These are phyloP conservation scores for Jatropha multifida DNA, from an alignment of 441 rosid genomes.

Conservation along the genomic window DNA sequence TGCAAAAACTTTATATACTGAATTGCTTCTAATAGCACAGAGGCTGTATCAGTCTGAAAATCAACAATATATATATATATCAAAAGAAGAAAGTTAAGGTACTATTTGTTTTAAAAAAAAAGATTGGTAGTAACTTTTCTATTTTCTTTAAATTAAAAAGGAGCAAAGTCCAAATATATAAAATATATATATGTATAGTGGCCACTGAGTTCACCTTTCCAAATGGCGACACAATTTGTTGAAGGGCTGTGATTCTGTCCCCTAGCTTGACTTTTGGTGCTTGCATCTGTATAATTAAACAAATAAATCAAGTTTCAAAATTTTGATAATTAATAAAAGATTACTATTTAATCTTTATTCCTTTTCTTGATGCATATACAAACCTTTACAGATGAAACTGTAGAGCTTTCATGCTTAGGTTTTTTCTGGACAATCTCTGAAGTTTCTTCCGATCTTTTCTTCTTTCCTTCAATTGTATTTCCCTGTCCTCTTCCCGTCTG, in stretches of 20 bases:
- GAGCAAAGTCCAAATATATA: conserved; percentile 14
- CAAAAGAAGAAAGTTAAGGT: background rate
- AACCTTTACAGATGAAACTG: conserved; percentile 70
- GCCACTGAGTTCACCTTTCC: conserved; percentile 60
- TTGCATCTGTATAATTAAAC: conserved; percentile 37
- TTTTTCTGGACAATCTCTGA: conserved; percentile 50
- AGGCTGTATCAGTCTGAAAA: conserved; percentile 83
- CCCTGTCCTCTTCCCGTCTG: conserved; percentile 51
- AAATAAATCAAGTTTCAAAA: background rate
- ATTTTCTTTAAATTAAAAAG: background rate
- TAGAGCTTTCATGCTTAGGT: conserved; percentile 51
- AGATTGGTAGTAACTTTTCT: background rate
- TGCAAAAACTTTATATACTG: conserved; percentile 73
- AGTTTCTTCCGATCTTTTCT: conserved; percentile 56
- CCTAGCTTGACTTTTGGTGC: conserved; percentile 81
- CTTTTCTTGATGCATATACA: background rate
- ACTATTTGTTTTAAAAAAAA: background rate
- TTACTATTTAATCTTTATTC: background rate
- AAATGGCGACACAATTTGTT: conserved; percentile 90
- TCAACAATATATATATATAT: background rate
- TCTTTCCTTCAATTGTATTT: conserved; percentile 51
- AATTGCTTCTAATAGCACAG: conserved; percentile 80
- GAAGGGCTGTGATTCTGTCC: conserved; percentile 80
- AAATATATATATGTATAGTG: background rate
- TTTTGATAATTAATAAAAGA: background rate